Base-by-base conservation (phyloP, 2,329 filamentous ascomycete species). In the Shiraia bambusicola region DNA sequence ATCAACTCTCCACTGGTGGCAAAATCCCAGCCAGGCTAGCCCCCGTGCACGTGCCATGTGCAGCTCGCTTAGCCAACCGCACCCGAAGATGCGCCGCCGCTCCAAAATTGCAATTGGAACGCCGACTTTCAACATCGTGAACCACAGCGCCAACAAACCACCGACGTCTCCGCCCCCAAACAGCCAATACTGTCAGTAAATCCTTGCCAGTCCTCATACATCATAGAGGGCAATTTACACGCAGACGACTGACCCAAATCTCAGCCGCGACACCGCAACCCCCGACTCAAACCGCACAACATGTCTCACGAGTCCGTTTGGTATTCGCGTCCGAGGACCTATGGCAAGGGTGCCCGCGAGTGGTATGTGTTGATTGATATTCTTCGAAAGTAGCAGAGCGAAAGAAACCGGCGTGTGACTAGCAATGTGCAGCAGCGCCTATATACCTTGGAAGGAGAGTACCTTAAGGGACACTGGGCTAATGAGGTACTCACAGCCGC, bases 241-340 rank as follows among this genome's bases (percentile, higher is more conserved):
- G 28, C 11, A 33, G 37, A 37, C 30, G 34, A 37, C 56, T 60
- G 37, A 60, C 46, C 35, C 16, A 16, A 28, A 27, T 11, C 27
- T 34, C 37, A 58, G 51, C 47, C 57, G 51, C 61, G 50, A 49
- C 50, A 46, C 50, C 47, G 47, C 52, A 53, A 53, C 49, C 40
- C 52, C 45, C 46, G 39, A 46, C 41, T 47, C 34, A 48, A 64
- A 61, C 69, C 70, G 72, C 73, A 76, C 76, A 85, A 70, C 71
- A 88, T 88, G 84, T 84, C 84, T 76, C 85, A 88, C 90, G 92
- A 97, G 82, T 90, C 87, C 48, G 90, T 97, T 79, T 98, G 92
- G 91, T 95, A 94, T 86, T 95, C 90, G 72, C 91, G 93, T 76
- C 93, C 93, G 72, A 87, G 91, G 77, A 89, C 76, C 75, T 95